Evolutionary conservation across 306 rosid species (phyloP).

Genomic region (Quercus berberidifolia): DNA sequence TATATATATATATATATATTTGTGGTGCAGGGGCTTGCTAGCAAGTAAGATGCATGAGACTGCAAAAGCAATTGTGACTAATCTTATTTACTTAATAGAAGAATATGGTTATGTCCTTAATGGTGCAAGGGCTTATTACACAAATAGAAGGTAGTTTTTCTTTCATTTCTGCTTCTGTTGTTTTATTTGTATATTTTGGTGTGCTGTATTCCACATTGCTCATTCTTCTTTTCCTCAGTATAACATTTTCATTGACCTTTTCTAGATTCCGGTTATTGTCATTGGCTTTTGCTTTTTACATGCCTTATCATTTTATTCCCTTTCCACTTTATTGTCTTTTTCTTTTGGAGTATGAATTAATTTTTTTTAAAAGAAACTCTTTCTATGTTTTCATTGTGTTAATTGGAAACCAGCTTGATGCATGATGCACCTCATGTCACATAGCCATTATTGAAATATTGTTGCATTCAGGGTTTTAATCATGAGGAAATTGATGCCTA

Average conservation of each 20-base stretch:
- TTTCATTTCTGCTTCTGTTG: not conserved
- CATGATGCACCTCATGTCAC: not conserved
- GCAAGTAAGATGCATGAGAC: constrained; percentile 82
- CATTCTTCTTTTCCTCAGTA: not conserved
- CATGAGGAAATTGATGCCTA: not conserved
- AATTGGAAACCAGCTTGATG: not conserved
- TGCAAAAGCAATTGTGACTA: constrained; percentile 60
- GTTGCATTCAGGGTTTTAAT: too few relatives aligned
- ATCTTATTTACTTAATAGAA: constrained; percentile 62
- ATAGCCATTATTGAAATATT: not conserved
- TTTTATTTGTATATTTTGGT: not conserved
- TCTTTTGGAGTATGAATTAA: not conserved
- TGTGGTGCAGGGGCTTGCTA: constrained; percentile 63
- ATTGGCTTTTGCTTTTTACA: not conserved
- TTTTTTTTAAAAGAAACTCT: not conserved
- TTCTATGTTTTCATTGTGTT: not conserved
- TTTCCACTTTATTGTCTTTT: not conserved
- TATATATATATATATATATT: not conserved
- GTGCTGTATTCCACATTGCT: not conserved
- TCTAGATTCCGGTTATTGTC: not conserved
- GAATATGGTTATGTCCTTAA: constrained; percentile 80
- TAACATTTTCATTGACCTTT: not conserved
- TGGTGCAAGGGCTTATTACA: constrained; percentile 86
- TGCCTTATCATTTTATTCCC: not conserved
- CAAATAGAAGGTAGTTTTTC: constrained; percentile 68